Evolutionary conservation across 2,329 filamentous ascomycete species (phyloP), one percentile per base, ranked within the genome.

Genomic region (Piedraia hortae): DNA sequence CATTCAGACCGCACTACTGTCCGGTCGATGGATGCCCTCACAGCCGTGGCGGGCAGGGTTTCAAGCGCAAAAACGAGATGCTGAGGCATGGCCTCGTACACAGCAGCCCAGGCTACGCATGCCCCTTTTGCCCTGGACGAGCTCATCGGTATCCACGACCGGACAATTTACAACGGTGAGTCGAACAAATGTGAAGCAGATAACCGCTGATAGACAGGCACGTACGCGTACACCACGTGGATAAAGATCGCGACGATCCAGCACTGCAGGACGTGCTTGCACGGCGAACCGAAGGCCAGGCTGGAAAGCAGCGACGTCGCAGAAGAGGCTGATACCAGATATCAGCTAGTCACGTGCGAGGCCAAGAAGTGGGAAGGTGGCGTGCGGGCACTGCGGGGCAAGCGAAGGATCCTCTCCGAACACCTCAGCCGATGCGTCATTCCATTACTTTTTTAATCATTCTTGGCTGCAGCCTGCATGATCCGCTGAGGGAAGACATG

Each of bases 91-190:
- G 82, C 1, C 58, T 93, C 3, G 85, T 93, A 3, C 85, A 97
- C 39, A 70, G 78, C 32, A 89, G 77, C 5, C 85, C 85, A 1
- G 82, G 82, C 28, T 97, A 93, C 38, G 67, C 90, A 14, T 97
- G 85, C 43, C 85, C 85, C 0, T 93, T 91, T 41, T 97, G 85
- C 43, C 73, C 77, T 1, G 78, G 90, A 37, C 60, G 78, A 32
- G 78, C 91, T 42, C 82, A 91, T 44, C 80, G 72, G 41, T 93
- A 93, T 43, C 85, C 85, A 4, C 59, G 85, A 34, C 85, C 85
- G 15, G 85, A 97, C 44, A 93, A 93, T 52, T 51, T 97, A 25
- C 82, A 91, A 51, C 66, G 82, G 75, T 88, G 54, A 32, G 59
- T n/a, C n/a, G n/a, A n/a, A n/a, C n/a, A n/a, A n/a, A n/a, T n/a